Evolutionary conservation across 2,329 filamentous ascomycete genomes (phyloP).

Genomic region (Aspergillus candidus): DNA sequence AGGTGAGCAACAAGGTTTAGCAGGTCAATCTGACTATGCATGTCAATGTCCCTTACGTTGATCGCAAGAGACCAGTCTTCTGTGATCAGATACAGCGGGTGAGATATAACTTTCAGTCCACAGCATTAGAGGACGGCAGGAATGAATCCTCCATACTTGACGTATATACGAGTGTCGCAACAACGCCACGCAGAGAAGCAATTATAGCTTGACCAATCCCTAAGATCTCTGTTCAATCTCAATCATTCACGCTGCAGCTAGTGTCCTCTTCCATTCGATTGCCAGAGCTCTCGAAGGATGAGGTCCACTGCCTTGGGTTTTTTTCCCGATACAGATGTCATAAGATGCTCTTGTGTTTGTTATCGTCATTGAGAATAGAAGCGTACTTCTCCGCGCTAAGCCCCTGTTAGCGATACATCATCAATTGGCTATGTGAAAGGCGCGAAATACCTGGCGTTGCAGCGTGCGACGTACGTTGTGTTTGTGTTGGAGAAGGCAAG

Average conservation of each 20-base stretch:
- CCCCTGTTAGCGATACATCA: not conserved
- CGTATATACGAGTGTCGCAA: too few relatives aligned
- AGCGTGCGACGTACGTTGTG: slow-evolving; percentile 5
- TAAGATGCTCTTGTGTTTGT: slow-evolving; percentile 35
- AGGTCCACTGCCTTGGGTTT: slow-evolving; percentile 23
- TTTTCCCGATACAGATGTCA: slow-evolving; percentile 23
- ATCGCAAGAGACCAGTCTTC: too few relatives aligned
- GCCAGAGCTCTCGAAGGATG: slow-evolving; percentile 26
- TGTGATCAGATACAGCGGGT: not conserved
- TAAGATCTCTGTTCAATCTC: slow-evolving; percentile 46
- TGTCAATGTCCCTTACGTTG: too few relatives aligned
- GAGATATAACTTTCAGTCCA: not conserved
- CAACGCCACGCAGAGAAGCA: not conserved
- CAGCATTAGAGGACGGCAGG: not conserved
- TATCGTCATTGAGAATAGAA: slow-evolving; percentile 38
- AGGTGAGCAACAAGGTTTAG: not conserved
- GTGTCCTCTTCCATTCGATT: slow-evolving; percentile 35
- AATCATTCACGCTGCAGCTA: slow-evolving; percentile 31
- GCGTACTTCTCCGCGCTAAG: slow-evolving; percentile 9
- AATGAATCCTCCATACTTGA: too few relatives aligned
- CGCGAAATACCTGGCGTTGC: not conserved
- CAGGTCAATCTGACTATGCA: too few relatives aligned
- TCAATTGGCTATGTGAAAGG: not conserved
- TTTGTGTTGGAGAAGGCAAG: not conserved
- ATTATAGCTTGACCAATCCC: slow-evolving; percentile 22